Base-by-base conservation (phyloP, 176 grass and related monocot species). In the Carex parvula region DNA sequence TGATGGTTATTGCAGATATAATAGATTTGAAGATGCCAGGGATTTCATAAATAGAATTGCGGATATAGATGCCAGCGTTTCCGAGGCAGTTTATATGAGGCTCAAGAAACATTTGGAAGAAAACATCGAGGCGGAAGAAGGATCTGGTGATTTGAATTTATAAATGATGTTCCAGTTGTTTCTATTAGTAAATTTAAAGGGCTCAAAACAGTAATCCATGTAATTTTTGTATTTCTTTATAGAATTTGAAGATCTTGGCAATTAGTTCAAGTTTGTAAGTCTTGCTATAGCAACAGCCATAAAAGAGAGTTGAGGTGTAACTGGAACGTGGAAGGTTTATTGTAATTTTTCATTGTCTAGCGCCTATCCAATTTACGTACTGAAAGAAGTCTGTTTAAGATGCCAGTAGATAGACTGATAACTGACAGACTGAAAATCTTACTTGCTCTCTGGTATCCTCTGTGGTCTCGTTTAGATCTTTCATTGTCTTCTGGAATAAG, bases 1-100 rank as follows among this genome's bases (percentile, higher is more conserved):
- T 21, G 89, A 93, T 85, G 86, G 88, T 13, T 93, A 95, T 79
- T 88, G 89, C 84, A 95, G 85, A 72, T 84, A 79, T 14, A 94
- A 91, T 55, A 86, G 79, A 30, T 92, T 71, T 26, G 74, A 90
- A n/a, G 96, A 91, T 22, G 93, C 89, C 61, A 85, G 57, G 6
- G 76, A 88, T 9, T 90, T 98, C 60, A 59, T 95, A 13, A 87
- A 91, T 55, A 68, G 84, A 41, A 61, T 92, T 32, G 82, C 56
- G 8, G 87, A 92, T 72, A 89, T 83, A 21, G 91, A 95, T 75
- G 54, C 52, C 46, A 64, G 77, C 82, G 56, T 83, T 53, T 75
- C 89, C 3, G 70, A 87, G 86, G 79, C 87, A 42, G 37, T 77
- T 80, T n/a, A 86, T 33, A 41, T 65, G 53, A 90, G 62, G 37